Conservation (phyloP, 129 eudicot species). For the Erigeron canadensis region DNA sequence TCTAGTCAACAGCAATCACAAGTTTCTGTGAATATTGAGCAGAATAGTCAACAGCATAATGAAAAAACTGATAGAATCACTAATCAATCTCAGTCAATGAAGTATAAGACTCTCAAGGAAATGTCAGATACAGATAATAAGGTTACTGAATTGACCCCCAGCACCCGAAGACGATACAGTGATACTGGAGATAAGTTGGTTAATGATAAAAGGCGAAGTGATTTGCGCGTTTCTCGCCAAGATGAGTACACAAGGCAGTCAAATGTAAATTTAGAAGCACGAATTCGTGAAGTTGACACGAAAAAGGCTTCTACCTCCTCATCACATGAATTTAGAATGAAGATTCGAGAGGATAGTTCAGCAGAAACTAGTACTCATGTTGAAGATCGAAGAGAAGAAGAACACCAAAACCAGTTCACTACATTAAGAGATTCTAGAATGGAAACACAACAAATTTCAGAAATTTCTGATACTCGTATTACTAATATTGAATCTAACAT, state of each 20-base stretch:
- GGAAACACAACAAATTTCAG: slow-evolving; percentile 40
- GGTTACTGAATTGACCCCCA: slow-evolving; percentile 27
- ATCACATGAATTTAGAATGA: slow-evolving; percentile 25
- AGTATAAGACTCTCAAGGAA: slow-evolving; percentile 39
- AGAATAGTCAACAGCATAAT: slow-evolving; percentile 25
- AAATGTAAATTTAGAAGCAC: slow-evolving; percentile 29
- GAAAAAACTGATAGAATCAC: slow-evolving; percentile 30
- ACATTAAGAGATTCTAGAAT: slow-evolving; percentile 33
- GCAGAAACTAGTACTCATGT: slow-evolving; percentile 23
- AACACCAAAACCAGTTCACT: slow-evolving; percentile 34
- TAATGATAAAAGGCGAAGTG: slow-evolving; percentile 21
- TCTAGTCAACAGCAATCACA: slow-evolving; percentile 37
- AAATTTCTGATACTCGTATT: slow-evolving; percentile 20
- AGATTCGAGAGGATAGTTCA: slow-evolving; percentile 29
- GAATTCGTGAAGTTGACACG: slow-evolving; percentile 36
- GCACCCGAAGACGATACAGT: slow-evolving; percentile 33
- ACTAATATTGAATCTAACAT: slow-evolving; percentile 31
- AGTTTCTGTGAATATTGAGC: slow-evolving; percentile 27
- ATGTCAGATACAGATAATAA: slow-evolving; percentile 16
- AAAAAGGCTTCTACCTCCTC: slow-evolving; percentile 36
- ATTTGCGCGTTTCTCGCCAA: slow-evolving; percentile 31
- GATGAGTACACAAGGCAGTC: slow-evolving; percentile 38
- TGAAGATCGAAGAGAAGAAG: slow-evolving; percentile 40
- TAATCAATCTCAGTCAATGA: slow-evolving; percentile 41
- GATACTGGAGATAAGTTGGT: slow-evolving; percentile 29